phyloP scores from a whole-genome alignment of 768 basidiomycete species.

The Cantharellus cinnabarinus region DNA sequence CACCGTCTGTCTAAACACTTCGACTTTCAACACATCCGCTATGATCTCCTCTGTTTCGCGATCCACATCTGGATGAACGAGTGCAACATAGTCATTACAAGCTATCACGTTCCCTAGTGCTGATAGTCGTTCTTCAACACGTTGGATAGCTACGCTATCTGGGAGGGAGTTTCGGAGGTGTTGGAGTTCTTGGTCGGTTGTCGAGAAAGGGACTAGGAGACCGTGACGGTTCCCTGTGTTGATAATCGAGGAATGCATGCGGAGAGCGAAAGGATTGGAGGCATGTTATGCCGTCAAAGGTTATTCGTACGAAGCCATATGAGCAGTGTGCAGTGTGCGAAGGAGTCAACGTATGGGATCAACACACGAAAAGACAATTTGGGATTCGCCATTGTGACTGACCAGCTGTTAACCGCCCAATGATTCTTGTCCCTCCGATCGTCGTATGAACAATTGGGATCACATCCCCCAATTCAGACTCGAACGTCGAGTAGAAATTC shows the following conservation, averaged over 20 bases:
- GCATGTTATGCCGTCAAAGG: neutral
- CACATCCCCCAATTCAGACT: constrained; percentile 81
- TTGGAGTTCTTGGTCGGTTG: constrained; percentile 95
- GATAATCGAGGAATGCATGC: neutral
- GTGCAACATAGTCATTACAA: constrained; percentile 95
- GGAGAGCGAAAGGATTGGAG: neutral
- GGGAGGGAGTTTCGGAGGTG: constrained; percentile 92
- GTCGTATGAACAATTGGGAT: constrained; percentile 92
- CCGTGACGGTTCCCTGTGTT: constrained; percentile 80
- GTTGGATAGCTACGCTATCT: constrained; percentile 80
- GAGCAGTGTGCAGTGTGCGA: neutral
- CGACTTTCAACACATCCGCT: constrained; percentile 95
- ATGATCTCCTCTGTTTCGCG: constrained; percentile 99
- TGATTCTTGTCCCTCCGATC: constrained; percentile 83
- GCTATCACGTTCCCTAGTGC: constrained; percentile 97
- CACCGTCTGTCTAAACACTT: constrained; percentile 94
- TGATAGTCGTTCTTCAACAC: constrained; percentile 90
- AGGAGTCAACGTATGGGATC: neutral
- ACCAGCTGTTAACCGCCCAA: constrained; percentile 89
- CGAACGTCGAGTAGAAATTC: constrained; percentile 96
- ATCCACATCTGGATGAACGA: constrained; percentile 95
- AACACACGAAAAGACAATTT: too few relatives aligned
- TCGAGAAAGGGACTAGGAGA: constrained; percentile 83
- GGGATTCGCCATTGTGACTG: constrained; percentile 7
- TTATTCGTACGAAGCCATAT: neutral